Evolutionary conservation across 1,284 basidiomycete genomes (phyloP).

Genomic region (Cryptococcus jaspeensis): DNA sequence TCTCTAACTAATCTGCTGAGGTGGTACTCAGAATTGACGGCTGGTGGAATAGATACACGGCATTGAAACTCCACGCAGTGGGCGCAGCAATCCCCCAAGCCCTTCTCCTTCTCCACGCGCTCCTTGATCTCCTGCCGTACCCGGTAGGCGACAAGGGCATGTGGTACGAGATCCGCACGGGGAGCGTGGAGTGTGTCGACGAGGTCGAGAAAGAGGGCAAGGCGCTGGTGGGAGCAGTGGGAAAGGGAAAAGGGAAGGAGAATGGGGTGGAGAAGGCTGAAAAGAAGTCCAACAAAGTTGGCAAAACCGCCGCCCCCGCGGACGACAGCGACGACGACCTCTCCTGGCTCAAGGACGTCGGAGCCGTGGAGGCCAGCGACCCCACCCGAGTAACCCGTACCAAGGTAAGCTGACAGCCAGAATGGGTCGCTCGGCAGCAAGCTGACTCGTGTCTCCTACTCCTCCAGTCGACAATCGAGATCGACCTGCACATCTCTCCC

Average conservation of each 20-base stretch:
- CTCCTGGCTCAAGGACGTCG: slow-evolving; percentile 13
- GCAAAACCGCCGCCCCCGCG: background rate
- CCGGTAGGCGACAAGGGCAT: slow-evolving; percentile 56
- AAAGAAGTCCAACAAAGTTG: too few relatives aligned
- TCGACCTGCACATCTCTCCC: slow-evolving; percentile 24
- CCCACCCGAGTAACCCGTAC: slow-evolving; percentile 7
- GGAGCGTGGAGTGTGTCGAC: slow-evolving; percentile 73
- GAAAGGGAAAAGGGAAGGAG: too few relatives aligned
- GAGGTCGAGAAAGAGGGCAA: slow-evolving; percentile 56
- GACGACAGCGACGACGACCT: slow-evolving; percentile 3
- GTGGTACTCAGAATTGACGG: background rate
- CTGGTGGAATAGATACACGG: slow-evolving; percentile 64
- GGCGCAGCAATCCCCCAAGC: slow-evolving; percentile 84
- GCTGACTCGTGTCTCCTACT: too few relatives aligned
- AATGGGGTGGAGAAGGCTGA: too few relatives aligned
- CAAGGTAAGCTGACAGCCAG: slow-evolving; percentile 16
- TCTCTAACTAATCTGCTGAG: too few relatives aligned
- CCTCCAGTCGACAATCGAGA: slow-evolving; percentile 18
- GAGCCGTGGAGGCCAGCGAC: slow-evolving; percentile 19
- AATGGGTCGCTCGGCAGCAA: background rate
- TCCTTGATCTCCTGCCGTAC: slow-evolving; percentile 73
- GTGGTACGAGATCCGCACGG: slow-evolving; percentile 70
- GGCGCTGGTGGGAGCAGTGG: too few relatives aligned
- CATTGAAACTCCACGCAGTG: slow-evolving; percentile 73
- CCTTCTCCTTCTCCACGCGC: slow-evolving; percentile 65